Evolutionary conservation across 495 filamentous ascomycete species (phyloP), one percentile per base, ranked within the genome.

Genomic region (Aspergillus bridgeri): DNA sequence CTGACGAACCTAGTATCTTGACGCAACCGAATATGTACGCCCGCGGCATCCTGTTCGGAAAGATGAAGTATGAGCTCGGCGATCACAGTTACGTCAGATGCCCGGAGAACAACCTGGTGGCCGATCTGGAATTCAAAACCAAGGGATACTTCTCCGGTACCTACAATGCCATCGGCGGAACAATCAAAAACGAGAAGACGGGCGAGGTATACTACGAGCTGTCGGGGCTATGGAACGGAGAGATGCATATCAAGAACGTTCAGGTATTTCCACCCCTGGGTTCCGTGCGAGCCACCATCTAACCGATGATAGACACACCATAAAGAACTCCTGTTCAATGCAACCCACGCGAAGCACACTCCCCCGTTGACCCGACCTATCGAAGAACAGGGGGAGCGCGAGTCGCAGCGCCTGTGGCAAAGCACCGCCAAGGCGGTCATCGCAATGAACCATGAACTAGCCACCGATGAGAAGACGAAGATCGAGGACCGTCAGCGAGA

Each of bases 21-120:
- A 97, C 94, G 0, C 94, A 99, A 68, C 94, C 94, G 6, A 99
- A 99, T 71, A 99, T 99, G 92, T 99, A 99, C 72, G 95, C 93
- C 38, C 84, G 94, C 55, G 94, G 94, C 22, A 98, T 99, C 55
- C 77, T 99, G 13, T 97, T 99, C 65, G 94, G 94, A 20, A 98
- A 96, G 73, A 98, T 99, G 94, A 97, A 96, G 72, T 99, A 98
- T 73, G 94, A 99, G 75, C 83, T 99, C 19, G 94, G 94, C 42
- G 94, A 99, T 69, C 92, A 96, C 75, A 95, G 92, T 73, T 90
- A 88, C 63, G 89, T 98, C n/a, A 82, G 85, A 58, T 99, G 93
- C 71, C 89, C 94, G 2, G 95, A 98, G 69, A 76, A 88, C 23
- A 85, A 89, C 44, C 77, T 98, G 15, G 79, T 84, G n/a, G 92